These are phyloP conservation scores for Alnus glutinosa DNA, from an alignment of 306 rosid species.

Conservation along the genomic window DNA sequence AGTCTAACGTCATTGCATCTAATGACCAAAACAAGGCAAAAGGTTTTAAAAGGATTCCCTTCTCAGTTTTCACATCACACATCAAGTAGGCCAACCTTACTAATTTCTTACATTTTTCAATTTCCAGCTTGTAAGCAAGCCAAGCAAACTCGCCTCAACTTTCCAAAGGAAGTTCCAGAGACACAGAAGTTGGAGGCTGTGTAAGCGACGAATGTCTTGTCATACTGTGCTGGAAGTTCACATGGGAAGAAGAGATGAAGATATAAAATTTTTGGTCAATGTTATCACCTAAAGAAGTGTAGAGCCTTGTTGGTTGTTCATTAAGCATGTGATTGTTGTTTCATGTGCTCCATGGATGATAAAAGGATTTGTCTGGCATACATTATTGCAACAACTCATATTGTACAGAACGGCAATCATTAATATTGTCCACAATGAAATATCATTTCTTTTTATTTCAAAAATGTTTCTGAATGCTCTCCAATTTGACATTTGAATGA, in stretches of 20 bases:
- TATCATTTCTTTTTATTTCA: not conserved
- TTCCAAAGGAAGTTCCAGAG: constrained; percentile 45
- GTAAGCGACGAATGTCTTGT: constrained; percentile 17
- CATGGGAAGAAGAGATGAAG: not conserved
- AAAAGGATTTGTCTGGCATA: not conserved
- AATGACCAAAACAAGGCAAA: constrained; percentile 51
- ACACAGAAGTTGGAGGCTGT: constrained; percentile 50
- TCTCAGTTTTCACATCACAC: not conserved
- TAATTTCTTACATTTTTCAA: not conserved
- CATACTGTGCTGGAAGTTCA: constrained; percentile 15
- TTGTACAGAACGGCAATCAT: constrained; percentile 19
- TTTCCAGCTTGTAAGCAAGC: constrained; percentile 56
- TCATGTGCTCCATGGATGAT: not conserved
- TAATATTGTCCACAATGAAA: constrained; percentile 6
- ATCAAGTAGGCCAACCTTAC: constrained; percentile 13
- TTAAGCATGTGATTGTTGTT: not conserved
- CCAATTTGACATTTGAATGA: no score
- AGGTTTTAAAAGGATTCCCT: constrained; percentile 43
- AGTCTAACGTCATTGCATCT: constrained; percentile 62
- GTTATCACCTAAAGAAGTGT: not conserved
- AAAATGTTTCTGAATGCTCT: not conserved
- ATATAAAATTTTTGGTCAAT: not conserved
- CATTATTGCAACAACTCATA: not conserved
- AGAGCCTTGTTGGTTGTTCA: constrained; percentile 5
- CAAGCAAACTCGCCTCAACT: constrained; percentile 59